These are phyloP conservation scores for Tranzscheliella williamsii DNA, from an alignment of 1,284 basidiomycete genomes.

Conservation along the genomic window DNA sequence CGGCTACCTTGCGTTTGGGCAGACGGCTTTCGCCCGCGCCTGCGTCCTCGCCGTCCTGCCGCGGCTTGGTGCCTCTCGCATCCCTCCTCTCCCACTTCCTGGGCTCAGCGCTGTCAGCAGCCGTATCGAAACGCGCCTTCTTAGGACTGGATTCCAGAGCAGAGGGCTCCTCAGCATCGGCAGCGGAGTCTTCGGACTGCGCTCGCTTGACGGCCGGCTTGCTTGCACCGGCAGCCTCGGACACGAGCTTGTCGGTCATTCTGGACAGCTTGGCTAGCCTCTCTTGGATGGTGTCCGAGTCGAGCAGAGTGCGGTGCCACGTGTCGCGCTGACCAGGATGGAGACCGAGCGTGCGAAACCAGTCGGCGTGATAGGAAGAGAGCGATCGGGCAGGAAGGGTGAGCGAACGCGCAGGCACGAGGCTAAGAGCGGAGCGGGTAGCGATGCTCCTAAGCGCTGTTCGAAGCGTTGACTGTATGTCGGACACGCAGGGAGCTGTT, in stretches of 20 bases:
- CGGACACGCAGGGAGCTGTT: no score
- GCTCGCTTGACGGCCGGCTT: not conserved
- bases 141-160: not conserved
- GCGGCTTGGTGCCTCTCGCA: constrained; percentile 13
- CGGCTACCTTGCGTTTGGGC: constrained; percentile 67
- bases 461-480: no score
- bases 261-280: constrained; percentile 16
- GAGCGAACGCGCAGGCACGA: no score
- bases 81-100: constrained; percentile 33
- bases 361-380: no score
- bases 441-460: no score
- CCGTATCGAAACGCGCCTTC: constrained; percentile 19
- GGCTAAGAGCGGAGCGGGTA: no score
- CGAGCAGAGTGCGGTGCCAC: constrained; percentile 12
- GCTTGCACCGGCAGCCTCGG: constrained; percentile 7
- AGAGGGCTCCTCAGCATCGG: not conserved
- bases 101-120: not conserved
- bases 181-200: not conserved
- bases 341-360: constrained; percentile 23
- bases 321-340: constrained; percentile 22
- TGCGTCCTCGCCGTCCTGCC: not conserved
- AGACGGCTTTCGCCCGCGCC: constrained; percentile 45
- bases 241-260: constrained; percentile 14
- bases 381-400: no score
- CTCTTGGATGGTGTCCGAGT: constrained; percentile 17